Percentiles rank a stretch among this genome's conserved stretches.
Conservation (phyloP, 345 rosid species). For the Dipteronia dyeriana region DNA sequence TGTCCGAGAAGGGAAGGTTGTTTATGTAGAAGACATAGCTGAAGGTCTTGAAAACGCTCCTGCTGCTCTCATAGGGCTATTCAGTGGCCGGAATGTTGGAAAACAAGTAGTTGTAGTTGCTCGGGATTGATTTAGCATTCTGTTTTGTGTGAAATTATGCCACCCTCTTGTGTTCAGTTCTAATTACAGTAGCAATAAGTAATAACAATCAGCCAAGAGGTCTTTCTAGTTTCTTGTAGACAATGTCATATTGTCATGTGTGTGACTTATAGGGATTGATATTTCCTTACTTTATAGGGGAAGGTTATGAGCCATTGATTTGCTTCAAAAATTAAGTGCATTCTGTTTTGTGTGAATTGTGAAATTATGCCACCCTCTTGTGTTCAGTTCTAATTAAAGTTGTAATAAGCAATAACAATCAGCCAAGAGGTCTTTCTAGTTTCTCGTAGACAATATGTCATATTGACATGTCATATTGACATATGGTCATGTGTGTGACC, state of each 20-base stretch:
- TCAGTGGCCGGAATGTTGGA: slow-evolving; percentile 25
- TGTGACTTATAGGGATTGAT: background rate
- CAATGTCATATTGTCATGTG: background rate
- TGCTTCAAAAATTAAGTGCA: too few species aligned
- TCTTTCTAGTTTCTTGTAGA: background rate
- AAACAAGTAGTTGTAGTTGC: slow-evolving; percentile 27
- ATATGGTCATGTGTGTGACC: too few species aligned
- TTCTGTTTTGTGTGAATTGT: too few species aligned
- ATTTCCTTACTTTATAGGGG: too few species aligned
- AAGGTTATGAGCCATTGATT: too few species aligned
- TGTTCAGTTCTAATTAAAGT: too few species aligned
- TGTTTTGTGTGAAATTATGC: too few species aligned
- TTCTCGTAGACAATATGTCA: too few species aligned
- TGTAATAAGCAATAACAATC: too few species aligned
- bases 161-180: background rate
- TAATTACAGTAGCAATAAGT: background rate
- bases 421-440: too few species aligned
- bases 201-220: background rate
- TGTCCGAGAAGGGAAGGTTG: slow-evolving; percentile 27
- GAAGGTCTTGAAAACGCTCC: slow-evolving; percentile 28
- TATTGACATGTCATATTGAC: too few species aligned
- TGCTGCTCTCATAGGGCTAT: slow-evolving; percentile 27
- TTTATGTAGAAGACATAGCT: slow-evolving; percentile 29
- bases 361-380: too few species aligned
- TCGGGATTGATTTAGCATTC: slow-evolving; percentile 6